Base-by-base conservation (phyloP, 2,329 filamentous ascomycete species). In the Penicillium sp. region DNA sequence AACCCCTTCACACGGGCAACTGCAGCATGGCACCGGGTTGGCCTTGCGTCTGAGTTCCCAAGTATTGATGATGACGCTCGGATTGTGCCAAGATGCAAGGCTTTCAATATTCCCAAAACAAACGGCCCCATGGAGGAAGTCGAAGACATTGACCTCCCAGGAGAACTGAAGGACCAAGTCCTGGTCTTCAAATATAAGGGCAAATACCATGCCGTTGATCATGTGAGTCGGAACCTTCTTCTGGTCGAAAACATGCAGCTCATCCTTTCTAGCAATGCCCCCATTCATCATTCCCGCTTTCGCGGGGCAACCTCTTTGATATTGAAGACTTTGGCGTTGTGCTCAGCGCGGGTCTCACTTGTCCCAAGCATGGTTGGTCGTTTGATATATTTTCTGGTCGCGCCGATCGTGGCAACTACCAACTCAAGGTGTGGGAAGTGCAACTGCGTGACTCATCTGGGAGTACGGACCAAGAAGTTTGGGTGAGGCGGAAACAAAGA, bases 281-380 rank as follows among this genome's bases (percentile, higher is more conserved):
- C 1, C 87, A 90, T 62, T 84, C 82, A 1, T 82, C 85, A 0
- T 89, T 82, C 55, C 86, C 87, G 0, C 77, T 90, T 1, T 88
- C 85, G 0, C 78, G 82, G 41, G 86, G 84, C 0, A 80, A 73
- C 0, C 77, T 85, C 0, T 89, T 88, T 55, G 87, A 90, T 51
- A 89, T 90, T 62, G 87, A 90, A 61, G 87, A 90, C 57, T 90
- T 89, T 66, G 87, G 87, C 0, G 62, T 72, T 52, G 57, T 57
- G 2, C 62, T 72, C 11, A 71, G 69, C 0, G 79, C 84, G 0
- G 87, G 86, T 0, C 73, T 90, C 4, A 81, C 79, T 0, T 90
- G 87, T 67, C 85, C 86, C 0, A 88, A 88, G 59, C 87, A 89
- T 58, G 83, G 78, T 5, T 90, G 87, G 87, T 86, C 85, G 0